phyloP scores from a whole-genome alignment of 495 filamentous ascomycete genomes.

The Podospora appendiculata region DNA sequence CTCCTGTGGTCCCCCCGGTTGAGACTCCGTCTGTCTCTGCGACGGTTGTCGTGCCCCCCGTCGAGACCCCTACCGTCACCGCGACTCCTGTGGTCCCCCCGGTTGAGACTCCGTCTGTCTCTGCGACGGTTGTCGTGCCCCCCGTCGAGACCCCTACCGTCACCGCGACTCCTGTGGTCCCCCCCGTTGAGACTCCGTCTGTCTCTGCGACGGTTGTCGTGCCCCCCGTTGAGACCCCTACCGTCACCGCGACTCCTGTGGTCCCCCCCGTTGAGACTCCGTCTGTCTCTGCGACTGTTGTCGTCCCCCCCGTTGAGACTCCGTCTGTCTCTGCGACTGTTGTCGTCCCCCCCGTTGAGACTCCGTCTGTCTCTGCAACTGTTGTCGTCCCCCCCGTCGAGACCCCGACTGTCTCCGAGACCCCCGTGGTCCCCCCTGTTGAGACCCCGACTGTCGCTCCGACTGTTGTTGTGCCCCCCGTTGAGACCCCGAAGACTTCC shows the following conservation, averaged over 20 bases:
- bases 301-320: not conserved
- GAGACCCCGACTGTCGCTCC: not conserved
- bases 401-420: not conserved
- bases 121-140: not conserved
- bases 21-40: not conserved
- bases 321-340: too few relatives aligned
- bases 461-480: not conserved
- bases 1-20: not conserved
- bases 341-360: not conserved
- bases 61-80: not conserved
- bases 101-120: not conserved
- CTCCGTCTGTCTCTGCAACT: not conserved
- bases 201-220: not conserved
- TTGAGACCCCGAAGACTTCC: not conserved
- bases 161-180: too few relatives aligned
- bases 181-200: not conserved
- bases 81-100: too few relatives aligned
- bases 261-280: not conserved
- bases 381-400: not conserved
- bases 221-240: not conserved
- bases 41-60: not conserved
- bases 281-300: not conserved
- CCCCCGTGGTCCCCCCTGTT: not conserved
- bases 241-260: too few relatives aligned
- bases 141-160: not conserved